Base-by-base conservation (phyloP, 495 filamentous ascomycete genomes). In the Amphirosellinia nigrospora region DNA sequence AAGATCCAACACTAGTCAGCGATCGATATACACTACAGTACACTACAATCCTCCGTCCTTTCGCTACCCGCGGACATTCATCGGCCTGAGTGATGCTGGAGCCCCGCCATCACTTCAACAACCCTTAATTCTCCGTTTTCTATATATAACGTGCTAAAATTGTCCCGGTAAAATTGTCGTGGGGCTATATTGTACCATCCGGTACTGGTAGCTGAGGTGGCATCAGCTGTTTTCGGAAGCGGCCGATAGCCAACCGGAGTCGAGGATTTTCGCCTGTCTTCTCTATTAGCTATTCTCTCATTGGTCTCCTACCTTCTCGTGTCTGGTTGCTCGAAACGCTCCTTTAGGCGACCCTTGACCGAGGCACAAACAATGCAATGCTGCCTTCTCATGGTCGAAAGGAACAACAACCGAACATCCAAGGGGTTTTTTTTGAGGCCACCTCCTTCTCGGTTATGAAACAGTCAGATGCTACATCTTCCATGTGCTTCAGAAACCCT, bases 211-310 rank as follows among this genome's bases (percentile, higher is more conserved):
- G 63, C n/a, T 34, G 63, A 28, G 63, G 53, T 48, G 63, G 60
- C 16, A 36, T 56, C 34, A 45, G 39, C 15, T 59, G 36, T 32
- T 43, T 34, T 62, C 56, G 66, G 66, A 69, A 28, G n/a, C 56
- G 66, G 56, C 66, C 66, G 66, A 48, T 43, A 69, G 30, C 30
- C 66, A 61, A 62, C 45, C 43, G 34, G 66, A 62, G n/a, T 41
- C 43, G 5, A 46, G 52, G 21, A 23, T 21, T 39, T 55, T 39
- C n/a, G 8, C 58, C n/a, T 39, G 36, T 63, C 13, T 10, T 53
- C 45, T 26, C 30, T 10, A 53, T 65, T 65, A 65, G 45, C 1
- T 11, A 38, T 11, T 5, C 34, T 65, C 32, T 21, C 9, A 65
- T 34, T 65, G 63, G 63, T n/a, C 45, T 11, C 6, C 21, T n/a